Base-by-base conservation (phyloP, 257 asterid species). In the Marsdenia floribunda region DNA sequence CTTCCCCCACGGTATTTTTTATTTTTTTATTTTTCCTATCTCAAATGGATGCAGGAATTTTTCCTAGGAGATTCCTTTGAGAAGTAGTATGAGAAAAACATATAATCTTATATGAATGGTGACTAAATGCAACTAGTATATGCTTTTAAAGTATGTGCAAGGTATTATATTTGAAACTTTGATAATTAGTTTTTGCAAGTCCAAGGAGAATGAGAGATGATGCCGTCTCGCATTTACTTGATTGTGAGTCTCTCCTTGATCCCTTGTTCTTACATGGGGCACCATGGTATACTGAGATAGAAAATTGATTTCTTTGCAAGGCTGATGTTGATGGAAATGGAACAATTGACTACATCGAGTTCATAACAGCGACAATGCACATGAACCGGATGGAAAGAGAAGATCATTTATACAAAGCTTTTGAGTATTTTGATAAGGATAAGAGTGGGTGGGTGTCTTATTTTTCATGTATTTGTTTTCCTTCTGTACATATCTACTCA, bases 321-420 rank as follows among this genome's bases (percentile, higher is more conserved):
- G 96, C 97, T 79, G 97, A 92, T 46, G 96, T 88, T 70, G 97
- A 92, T 79, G 97, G 97, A 75, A 89, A 90, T 63, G 97, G 97
- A 78, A 84, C 93, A 19, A 92, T 92, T 38, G 96, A 92, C 75
- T 92, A 92, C 79, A 88, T 92, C 37, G 97, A 92, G 79, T 92
- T 92, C 82, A 90, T 92, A 71, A 88, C 93, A 21, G 97, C 97
- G 70, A 92, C 97, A 16, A 92, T 92, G 97, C 97, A 92, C 88
- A 83, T 88, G 97, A 92, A 92, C 86, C 91, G 97, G 35, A 50
- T 92, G 87, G 97, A 92, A 70, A 92, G 92, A 82, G 93, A 89
- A 81, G 97, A 92, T 84, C 96, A 87, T 76, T 81, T 92, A 64
- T 92, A 80, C 87, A 92, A 81, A 86, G 96, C 97, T 40, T 92